phyloP scores from a whole-genome alignment of 2,329 filamentous ascomycete species.

The Amesomyces nigricolor region DNA sequence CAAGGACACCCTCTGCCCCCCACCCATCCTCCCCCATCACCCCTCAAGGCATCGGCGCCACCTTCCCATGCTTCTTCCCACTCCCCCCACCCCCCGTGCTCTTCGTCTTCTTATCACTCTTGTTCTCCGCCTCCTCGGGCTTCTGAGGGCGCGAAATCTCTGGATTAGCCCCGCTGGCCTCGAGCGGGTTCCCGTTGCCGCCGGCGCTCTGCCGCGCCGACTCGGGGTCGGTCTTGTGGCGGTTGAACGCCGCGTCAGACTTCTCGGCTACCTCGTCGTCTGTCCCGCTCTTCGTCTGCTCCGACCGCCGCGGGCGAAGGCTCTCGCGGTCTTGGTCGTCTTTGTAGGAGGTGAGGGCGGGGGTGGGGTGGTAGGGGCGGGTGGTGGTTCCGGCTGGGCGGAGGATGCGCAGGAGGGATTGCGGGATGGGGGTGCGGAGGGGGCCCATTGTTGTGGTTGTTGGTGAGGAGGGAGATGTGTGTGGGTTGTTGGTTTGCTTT shows the following conservation, averaged over 20 bases:
- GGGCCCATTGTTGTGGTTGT: conserved; percentile 4
- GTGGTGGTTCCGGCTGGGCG: conserved; percentile 2
- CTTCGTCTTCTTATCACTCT: conserved; percentile 32
- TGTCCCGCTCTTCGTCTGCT: conserved; percentile 63
- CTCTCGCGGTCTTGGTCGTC: conserved; percentile 53
- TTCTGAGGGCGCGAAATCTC: conserved; percentile 38
- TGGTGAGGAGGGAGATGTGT: neutral
- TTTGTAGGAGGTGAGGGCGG: conserved; percentile 39
- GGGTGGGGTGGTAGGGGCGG: conserved; percentile 33
- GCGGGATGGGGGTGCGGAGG: conserved; percentile 6
- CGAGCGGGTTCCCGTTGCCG: conserved; percentile 32
- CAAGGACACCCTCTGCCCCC: neutral
- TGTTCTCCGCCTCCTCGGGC: conserved; percentile 30
- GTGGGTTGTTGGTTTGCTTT: neutral
- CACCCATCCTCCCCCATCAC: neutral
- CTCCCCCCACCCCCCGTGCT: conserved; percentile 21
- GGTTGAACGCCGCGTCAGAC: conserved; percentile 62
- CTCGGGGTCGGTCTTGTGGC: conserved; percentile 62
- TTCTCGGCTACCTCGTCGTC: conserved; percentile 54
- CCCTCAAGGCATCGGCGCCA: conserved; percentile 14
- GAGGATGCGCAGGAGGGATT: neutral
- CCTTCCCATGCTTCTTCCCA: conserved; percentile 29
- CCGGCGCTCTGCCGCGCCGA: conserved; percentile 42
- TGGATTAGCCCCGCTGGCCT: conserved; percentile 42
- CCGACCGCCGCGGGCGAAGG: conserved; percentile 59